A percentile compares a stretch with the other conserved stretches of the same genome.
These are phyloP conservation scores for Exophiala sp. DNA, from an alignment of 2,329 filamentous ascomycete species.

Conservation along the genomic window DNA sequence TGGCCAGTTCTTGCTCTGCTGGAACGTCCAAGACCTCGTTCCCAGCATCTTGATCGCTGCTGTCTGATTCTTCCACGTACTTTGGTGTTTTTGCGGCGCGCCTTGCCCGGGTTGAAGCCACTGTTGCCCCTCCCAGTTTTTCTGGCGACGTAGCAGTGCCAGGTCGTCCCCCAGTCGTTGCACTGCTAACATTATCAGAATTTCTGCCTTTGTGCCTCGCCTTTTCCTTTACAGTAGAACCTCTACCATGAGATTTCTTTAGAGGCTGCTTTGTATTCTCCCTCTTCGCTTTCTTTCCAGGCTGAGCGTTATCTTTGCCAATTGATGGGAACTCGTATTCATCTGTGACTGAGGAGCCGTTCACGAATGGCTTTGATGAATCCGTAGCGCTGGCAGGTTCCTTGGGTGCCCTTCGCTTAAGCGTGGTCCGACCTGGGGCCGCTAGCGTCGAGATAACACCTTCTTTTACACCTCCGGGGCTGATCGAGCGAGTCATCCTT, in stretches of 20 bases:
- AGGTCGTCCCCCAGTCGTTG: neutral
- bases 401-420: slow-evolving; percentile 13
- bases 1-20: neutral
- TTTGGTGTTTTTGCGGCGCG: slow-evolving; percentile 10
- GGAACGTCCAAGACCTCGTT: neutral
- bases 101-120: slow-evolving; percentile 10
- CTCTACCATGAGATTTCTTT: neutral
- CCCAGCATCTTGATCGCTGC: neutral
- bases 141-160: neutral
- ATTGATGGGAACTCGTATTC: slow-evolving; percentile 14
- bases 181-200: neutral
- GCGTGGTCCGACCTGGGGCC: slow-evolving; percentile 1
- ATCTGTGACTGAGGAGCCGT: neutral
- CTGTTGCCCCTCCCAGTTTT: slow-evolving; percentile 6
- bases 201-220: neutral
- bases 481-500: neutral
- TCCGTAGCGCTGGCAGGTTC: neutral
- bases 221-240: neutral
- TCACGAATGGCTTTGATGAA: neutral
- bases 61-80: slow-evolving; percentile 15
- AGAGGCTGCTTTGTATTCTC: neutral
- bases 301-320: slow-evolving; percentile 2
- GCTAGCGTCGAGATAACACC: neutral
- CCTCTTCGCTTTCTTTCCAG: slow-evolving; percentile 13
- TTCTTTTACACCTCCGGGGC: neutral